These are phyloP conservation scores for Phytophthora sp. DNA, from an alignment of 352 stramenopile species.

Conservation along the genomic window DNA sequence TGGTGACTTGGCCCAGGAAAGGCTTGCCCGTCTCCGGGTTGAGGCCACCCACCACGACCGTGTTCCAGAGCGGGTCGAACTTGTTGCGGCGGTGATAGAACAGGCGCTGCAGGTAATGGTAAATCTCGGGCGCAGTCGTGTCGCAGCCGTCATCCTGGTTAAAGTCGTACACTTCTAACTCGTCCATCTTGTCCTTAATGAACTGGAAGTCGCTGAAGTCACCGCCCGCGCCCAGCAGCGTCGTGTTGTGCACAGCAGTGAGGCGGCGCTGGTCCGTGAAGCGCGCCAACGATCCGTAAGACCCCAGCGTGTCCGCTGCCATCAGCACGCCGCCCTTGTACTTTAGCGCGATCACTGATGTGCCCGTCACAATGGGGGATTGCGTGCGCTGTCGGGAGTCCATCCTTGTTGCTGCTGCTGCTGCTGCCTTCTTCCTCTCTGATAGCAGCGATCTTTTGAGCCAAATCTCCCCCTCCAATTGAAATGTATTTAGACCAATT, in stretches of 20 bases:
- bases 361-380: conserved; percentile 97
- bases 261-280: conserved; percentile 95
- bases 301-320: conserved; percentile 97
- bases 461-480: conserved; percentile 18
- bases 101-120: conserved; percentile 97
- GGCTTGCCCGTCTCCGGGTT: conserved; percentile 90
- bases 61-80: conserved; percentile 99
- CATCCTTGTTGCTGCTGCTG: conserved; percentile 43
- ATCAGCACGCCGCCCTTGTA: conserved; percentile 97
- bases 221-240: conserved; percentile 94
- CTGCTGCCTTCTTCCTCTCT: conserved; percentile 17
- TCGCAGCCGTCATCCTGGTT: conserved; percentile 96
- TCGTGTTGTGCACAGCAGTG: conserved; percentile 89
- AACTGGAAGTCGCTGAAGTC: conserved; percentile 99
- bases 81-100: conserved; percentile 99
- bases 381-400: conserved; percentile 85
- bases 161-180: conserved; percentile 94
- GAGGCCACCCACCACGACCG: conserved; percentile 95
- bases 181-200: conserved; percentile 94
- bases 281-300: conserved; percentile 97
- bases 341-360: conserved; percentile 96
- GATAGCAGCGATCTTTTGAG: conserved; percentile 43
- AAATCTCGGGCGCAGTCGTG: conserved; percentile 94
- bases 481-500: conserved; percentile 15
- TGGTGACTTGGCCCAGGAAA: conserved; percentile 97